These are phyloP conservation scores for Ananas comosus DNA, from an alignment of 176 grass and related monocot genomes.

Conservation along the genomic window DNA sequence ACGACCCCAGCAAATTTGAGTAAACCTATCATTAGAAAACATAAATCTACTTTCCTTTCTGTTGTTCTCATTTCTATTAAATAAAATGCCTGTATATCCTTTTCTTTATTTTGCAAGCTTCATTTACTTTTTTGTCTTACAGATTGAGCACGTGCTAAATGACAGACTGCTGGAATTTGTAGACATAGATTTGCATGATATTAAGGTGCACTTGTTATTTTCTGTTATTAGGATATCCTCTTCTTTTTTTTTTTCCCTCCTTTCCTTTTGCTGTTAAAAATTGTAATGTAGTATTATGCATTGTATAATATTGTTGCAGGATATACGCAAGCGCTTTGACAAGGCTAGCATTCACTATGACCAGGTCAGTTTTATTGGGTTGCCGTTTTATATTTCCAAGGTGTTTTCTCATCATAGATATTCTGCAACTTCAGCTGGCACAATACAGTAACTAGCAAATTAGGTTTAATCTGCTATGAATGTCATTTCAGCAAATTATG, in stretches of 20 bases:
- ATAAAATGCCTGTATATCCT: neutral
- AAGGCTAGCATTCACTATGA: conserved; percentile 95
- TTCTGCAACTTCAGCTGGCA: too few species aligned
- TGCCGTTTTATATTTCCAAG: neutral
- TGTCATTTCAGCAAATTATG: too few species aligned
- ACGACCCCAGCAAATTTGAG: neutral
- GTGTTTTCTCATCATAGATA: too few species aligned
- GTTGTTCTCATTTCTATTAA: neutral
- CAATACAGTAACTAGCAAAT: too few species aligned
- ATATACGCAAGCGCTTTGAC: conserved; percentile 89
- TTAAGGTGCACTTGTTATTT: conserved; percentile 53
- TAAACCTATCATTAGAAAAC: neutral
- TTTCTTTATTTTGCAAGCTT: conserved; percentile 5
- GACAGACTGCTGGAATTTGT: conserved; percentile 95
- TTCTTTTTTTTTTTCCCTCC: neutral
- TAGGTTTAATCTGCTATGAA: too few species aligned
- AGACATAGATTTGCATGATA: conserved; percentile 82
- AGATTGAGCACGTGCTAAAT: conserved; percentile 97
- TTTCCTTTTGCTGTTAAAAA: conserved; percentile 17
- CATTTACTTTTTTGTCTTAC: neutral
- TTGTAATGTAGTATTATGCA: conserved; percentile 16
- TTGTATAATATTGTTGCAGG: conserved; percentile 35
- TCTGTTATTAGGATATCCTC: neutral
- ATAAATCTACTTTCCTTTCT: neutral
- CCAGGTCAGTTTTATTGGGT: conserved; percentile 45